Percentiles rank a stretch among this genome's conserved stretches.
phyloP scores from a whole-genome alignment of 2,329 filamentous ascomycete species.

The Diaporthe citriasiana region DNA sequence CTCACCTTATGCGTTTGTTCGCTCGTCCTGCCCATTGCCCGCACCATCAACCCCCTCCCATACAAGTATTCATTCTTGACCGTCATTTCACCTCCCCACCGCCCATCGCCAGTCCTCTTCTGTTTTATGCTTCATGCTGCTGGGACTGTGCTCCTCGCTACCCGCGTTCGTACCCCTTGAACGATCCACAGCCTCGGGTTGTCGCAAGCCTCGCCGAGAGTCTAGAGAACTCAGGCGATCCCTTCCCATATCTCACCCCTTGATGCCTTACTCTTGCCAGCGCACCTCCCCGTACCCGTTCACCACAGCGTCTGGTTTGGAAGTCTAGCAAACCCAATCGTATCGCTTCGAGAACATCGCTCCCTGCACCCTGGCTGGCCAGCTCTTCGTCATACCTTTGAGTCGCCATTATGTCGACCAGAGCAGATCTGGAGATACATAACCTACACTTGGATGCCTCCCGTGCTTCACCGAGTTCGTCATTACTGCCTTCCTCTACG shows the following conservation, averaged over 20 bases:
- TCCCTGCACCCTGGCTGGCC: constrained; percentile 33
- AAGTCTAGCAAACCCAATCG: constrained; percentile 20
- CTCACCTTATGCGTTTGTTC: constrained; percentile 13
- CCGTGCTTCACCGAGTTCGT: constrained; percentile 37
- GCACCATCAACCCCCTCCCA: not conserved
- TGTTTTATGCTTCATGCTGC: constrained; percentile 18
- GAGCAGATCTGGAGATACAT: constrained; percentile 33
- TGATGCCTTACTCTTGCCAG: constrained; percentile 34
- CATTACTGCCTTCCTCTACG: constrained; percentile 9
- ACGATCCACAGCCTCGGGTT: constrained; percentile 32
- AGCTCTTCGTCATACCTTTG: constrained; percentile 22
- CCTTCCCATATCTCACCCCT: constrained; percentile 22
- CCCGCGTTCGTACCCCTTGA: constrained; percentile 15
- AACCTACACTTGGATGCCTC: constrained; percentile 23
- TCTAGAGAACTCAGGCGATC: constrained; percentile 28
- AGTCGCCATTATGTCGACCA: constrained; percentile 40
- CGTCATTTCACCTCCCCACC: constrained; percentile 17
- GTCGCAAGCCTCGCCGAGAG: constrained; percentile 22
- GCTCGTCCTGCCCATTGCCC: constrained; percentile 8
- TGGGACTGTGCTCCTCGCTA: constrained; percentile 26
- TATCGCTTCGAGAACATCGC: constrained; percentile 19
- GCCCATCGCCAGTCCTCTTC: constrained; percentile 22
- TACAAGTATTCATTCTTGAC: constrained; percentile 12
- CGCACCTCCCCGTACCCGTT: constrained; percentile 23
- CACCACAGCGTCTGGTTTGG: constrained; percentile 19